Evolutionary conservation across 2,329 filamentous ascomycete species (phyloP).

Genomic region (Pseudogymnoascus sp.): DNA sequence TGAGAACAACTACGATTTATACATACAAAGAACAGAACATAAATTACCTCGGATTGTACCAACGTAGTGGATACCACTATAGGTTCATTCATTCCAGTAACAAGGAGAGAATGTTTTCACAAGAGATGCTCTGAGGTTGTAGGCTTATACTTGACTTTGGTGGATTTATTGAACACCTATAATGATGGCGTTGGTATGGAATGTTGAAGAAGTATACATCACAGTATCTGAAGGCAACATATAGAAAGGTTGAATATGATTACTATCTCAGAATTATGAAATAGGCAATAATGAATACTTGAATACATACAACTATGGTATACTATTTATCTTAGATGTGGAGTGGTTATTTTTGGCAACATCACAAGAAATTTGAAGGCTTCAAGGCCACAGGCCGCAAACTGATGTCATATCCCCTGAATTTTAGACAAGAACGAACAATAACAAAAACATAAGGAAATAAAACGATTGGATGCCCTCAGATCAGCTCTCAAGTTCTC

Average conservation of each 20-base stretch:
- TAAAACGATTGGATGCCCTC: slow-evolving; percentile 26
- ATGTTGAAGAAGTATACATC: not conserved
- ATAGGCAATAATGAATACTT: not conserved
- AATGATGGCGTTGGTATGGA: not conserved
- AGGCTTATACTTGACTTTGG: not conserved
- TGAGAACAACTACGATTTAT: not conserved
- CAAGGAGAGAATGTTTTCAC: not conserved
- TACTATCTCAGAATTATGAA: not conserved
- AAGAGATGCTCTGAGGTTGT: not conserved
- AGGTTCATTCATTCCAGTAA: not conserved
- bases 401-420: not conserved
- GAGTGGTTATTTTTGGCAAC: not conserved
- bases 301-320: not conserved
- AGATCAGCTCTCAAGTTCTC: slow-evolving; percentile 37
- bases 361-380: not conserved
- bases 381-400: not conserved
- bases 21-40: not conserved
- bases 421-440: not conserved
- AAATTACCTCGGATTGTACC: not conserved
- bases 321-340: not conserved
- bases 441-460: not conserved
- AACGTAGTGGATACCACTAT: not conserved
- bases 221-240: not conserved
- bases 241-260: not conserved
- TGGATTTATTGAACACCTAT: not conserved